These are phyloP conservation scores for Gryganskiella cystojenkinii DNA, from an alignment of 192 early-diverging fungal species.

Conservation along the genomic window DNA sequence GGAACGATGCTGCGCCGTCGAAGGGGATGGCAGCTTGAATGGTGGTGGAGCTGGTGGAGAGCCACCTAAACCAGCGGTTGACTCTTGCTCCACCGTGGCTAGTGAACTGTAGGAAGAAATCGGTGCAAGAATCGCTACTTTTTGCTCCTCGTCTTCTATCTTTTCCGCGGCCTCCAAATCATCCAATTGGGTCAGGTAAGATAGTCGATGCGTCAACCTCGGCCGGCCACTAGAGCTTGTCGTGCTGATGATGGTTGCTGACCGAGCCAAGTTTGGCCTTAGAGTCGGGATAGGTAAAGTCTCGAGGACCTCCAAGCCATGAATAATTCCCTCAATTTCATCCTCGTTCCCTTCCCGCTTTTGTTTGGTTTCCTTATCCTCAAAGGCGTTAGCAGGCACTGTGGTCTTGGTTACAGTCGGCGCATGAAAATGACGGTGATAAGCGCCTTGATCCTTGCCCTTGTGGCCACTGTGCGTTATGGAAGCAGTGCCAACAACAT, in stretches of 20 bases:
- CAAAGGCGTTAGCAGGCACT: too few species aligned
- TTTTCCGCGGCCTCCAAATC: constrained; percentile 1
- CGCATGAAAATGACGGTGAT: not conserved
- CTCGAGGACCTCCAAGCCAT: not conserved
- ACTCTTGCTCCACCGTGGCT: too few species aligned
- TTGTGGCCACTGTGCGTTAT: too few species aligned
- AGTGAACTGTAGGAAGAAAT: too few species aligned
- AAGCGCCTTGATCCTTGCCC: too few species aligned
- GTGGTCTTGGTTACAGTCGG: not conserved
- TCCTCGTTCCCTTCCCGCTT: not conserved
- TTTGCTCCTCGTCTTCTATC: not conserved
- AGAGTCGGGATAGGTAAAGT: not conserved
- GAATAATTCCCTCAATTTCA: not conserved
- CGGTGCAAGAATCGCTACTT: too few species aligned
- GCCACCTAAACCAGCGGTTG: too few species aligned
- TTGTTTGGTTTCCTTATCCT: not conserved
- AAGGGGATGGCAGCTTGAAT: not conserved
- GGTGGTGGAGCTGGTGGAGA: not conserved
- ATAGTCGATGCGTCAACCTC: constrained; percentile 31
- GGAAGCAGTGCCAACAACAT: constrained; percentile 1
- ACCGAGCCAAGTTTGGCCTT: not conserved
- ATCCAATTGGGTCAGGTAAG: constrained; percentile 25
- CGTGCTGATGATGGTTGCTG: constrained; percentile 16
- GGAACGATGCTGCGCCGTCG: not conserved
- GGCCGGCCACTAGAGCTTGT: constrained; percentile 8